These are phyloP conservation scores for Coccinonectria pachysandricola DNA, from an alignment of 2,329 filamentous ascomycete species.

Conservation along the genomic window DNA sequence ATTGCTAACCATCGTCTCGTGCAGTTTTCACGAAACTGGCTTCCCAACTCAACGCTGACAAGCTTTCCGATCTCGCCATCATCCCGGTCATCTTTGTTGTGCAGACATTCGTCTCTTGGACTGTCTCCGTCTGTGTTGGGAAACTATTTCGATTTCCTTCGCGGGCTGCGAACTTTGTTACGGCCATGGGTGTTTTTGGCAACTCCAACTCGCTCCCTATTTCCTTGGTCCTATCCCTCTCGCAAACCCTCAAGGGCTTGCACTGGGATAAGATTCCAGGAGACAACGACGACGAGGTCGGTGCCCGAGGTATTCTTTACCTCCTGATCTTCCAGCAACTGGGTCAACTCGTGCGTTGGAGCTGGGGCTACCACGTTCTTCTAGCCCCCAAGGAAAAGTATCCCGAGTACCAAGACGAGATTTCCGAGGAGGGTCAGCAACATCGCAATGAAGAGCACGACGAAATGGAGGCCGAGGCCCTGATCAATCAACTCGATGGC, in stretches of 20 bases:
- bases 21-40: conserved; percentile 93
- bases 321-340: conserved; percentile 96
- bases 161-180: conserved; percentile 85
- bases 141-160: conserved; percentile 72
- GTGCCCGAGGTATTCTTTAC: conserved; percentile 86
- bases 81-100: conserved; percentile 91
- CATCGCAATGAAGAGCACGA: conserved; percentile 34
- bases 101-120: conserved; percentile 79
- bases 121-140: conserved; percentile 60
- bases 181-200: conserved; percentile 94
- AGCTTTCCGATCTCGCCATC: conserved; percentile 79
- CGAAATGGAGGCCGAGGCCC: conserved; percentile 34
- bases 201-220: conserved; percentile 98
- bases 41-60: conserved; percentile 84
- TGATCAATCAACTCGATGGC: conserved; percentile 29
- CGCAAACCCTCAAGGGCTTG: conserved; percentile 80
- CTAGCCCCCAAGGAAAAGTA: conserved; percentile 75
- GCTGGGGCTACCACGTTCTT: conserved; percentile 92
- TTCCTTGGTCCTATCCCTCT: conserved; percentile 86
- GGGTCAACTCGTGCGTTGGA: conserved; percentile 91
- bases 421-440: conserved; percentile 49
- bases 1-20: conserved; percentile 9
- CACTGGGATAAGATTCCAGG: conserved; percentile 88
- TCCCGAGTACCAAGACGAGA: conserved; percentile 48
- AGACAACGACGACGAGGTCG: conserved; percentile 93